Evolutionary conservation across 2,329 filamentous ascomycete genomes (phyloP).

Genomic region (Chaetothyriales sp.): DNA sequence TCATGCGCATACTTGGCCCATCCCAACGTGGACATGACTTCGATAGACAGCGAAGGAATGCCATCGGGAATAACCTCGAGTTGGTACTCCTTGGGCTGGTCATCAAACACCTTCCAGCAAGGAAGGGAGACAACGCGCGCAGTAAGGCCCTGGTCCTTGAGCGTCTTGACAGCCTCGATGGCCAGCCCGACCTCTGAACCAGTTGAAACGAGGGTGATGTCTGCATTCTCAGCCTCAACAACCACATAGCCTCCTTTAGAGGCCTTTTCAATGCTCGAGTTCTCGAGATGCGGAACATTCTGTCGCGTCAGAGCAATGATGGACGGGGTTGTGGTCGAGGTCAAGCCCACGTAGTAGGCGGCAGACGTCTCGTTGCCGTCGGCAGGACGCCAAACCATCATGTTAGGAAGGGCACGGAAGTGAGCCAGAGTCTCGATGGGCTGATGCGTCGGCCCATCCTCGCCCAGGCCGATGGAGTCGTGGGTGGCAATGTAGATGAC

Average conservation of each 20-base stretch:
- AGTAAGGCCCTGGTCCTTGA: constrained; percentile 74
- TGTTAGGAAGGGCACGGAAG: constrained; percentile 97
- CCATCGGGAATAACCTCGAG: constrained; percentile 86
- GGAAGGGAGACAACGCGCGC: constrained; percentile 90
- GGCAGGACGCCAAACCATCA: constrained; percentile 98
- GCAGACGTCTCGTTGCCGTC: constrained; percentile 97
- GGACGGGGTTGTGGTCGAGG: constrained; percentile 75
- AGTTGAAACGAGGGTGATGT: constrained; percentile 82
- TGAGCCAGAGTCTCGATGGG: constrained; percentile 96
- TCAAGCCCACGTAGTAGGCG: constrained; percentile 91
- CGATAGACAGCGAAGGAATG: constrained; percentile 82
- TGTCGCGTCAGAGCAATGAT: constrained; percentile 93
- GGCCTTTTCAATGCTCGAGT: constrained; percentile 74
- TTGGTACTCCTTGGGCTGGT: constrained; percentile 86
- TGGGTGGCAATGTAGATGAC: constrained; percentile 94
- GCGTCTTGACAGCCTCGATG: constrained; percentile 80
- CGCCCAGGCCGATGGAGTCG: constrained; percentile 97
- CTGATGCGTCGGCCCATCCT: constrained; percentile 97
- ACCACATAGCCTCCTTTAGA: constrained; percentile 92
- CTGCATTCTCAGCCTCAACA: constrained; percentile 68
- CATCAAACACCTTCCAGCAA: constrained; percentile 93
- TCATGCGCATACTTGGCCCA: constrained; percentile 99
- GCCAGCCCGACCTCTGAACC: constrained; percentile 92
- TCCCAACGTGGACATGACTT: constrained; percentile 93
- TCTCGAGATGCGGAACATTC: constrained; percentile 95